phyloP scores from a whole-genome alignment of 257 asterid species.

The Ehretia macrophylla region DNA sequence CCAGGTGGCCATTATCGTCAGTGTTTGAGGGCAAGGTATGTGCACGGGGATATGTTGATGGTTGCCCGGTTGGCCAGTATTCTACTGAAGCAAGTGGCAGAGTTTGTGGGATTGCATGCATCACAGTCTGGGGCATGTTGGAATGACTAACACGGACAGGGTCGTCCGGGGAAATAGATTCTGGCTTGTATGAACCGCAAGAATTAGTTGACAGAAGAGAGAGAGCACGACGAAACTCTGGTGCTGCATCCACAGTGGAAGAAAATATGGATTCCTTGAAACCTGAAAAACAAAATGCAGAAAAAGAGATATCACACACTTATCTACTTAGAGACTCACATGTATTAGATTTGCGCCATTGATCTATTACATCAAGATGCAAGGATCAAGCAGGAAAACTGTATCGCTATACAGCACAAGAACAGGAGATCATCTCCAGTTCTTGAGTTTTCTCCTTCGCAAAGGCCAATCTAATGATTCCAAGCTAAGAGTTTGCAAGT shows the following conservation, averaged over 20 bases:
- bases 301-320: not conserved
- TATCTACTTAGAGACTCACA: not conserved
- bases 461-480: too few species aligned
- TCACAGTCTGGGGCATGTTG: constrained; percentile 28
- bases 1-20: constrained; percentile 26
- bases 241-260: constrained; percentile 51
- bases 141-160: constrained; percentile 30
- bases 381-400: not conserved
- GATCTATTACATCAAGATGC: not conserved
- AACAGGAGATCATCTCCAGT: too few species aligned
- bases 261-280: constrained; percentile 47
- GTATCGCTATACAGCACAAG: too few species aligned
- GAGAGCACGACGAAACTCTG: constrained; percentile 76
- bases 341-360: not conserved
- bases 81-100: constrained; percentile 49
- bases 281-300: constrained; percentile 30
- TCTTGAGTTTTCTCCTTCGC: too few species aligned
- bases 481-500: too few species aligned
- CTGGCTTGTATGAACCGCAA: constrained; percentile 49
- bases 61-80: constrained; percentile 50
- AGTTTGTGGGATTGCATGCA: constrained; percentile 43
- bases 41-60: constrained; percentile 20
- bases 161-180: constrained; percentile 15
- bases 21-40: constrained; percentile 26
- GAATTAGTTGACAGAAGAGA: constrained; percentile 93